Conservation (phyloP, 768 basidiomycete genomes). For the Boletus vermiculosoides region DNA sequence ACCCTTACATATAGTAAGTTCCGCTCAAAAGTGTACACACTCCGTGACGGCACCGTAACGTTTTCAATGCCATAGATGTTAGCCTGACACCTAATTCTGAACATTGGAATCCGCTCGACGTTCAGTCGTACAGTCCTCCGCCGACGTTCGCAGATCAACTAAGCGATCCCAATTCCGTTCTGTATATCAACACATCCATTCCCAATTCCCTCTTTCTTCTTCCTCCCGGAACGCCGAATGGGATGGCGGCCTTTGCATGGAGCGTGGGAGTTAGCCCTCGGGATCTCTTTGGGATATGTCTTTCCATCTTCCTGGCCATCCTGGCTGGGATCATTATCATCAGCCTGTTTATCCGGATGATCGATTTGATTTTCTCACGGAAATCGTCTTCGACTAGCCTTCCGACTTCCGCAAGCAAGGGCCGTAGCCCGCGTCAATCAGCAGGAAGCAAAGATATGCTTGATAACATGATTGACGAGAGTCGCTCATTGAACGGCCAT, state of each 20-base stretch:
- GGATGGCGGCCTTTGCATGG: conserved; percentile 82
- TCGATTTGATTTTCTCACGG: conserved; percentile 54
- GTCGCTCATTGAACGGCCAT: conserved; percentile 29
- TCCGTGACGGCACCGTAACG: conserved; percentile 10
- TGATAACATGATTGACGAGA: conserved; percentile 35
- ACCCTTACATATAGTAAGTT: conserved; percentile 69
- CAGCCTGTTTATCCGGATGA: conserved; percentile 68
- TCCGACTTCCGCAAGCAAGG: conserved; percentile 21
- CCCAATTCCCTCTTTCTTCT: conserved; percentile 76
- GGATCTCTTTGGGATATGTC: conserved; percentile 79
- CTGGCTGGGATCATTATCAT: conserved; percentile 67
- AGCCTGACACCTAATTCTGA: conserved; percentile 55
- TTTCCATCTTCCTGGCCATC: conserved; percentile 81
- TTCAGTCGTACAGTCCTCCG: conserved; percentile 60
- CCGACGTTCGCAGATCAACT: conserved; percentile 74
- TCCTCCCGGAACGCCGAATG: conserved; percentile 54
- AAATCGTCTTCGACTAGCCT: conserved; percentile 18
- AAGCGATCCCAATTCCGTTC: conserved; percentile 62
- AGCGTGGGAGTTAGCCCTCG: conserved; percentile 78
- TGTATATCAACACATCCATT: conserved; percentile 68
- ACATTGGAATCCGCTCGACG: conserved; percentile 69
- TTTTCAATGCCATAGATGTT: conserved; percentile 52
- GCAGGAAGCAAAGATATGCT: conserved; percentile 52
- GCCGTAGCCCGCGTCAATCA: conserved; percentile 43
- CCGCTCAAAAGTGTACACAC: conserved; percentile 7